Conservation (phyloP, 1,284 basidiomycete species). For the Ustilago cynodontis region DNA sequence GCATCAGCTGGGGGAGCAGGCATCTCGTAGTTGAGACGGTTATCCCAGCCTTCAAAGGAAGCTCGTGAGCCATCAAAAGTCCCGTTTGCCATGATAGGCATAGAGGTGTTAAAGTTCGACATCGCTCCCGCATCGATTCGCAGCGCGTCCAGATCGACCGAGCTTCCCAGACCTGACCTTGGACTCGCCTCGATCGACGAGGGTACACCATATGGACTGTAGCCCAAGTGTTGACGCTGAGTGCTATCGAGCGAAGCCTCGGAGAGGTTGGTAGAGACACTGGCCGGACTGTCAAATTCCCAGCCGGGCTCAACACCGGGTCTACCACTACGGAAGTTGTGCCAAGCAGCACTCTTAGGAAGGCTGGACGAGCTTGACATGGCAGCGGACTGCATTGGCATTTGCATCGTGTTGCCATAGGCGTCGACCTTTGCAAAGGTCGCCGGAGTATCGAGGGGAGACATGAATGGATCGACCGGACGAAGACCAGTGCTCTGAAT, state of each 20-base stretch:
- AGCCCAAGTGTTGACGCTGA: constrained; percentile 22
- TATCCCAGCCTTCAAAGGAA: constrained; percentile 21
- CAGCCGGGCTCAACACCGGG: constrained; percentile 17
- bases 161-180: constrained; percentile 29
- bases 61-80: constrained; percentile 8
- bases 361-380: constrained; percentile 20
- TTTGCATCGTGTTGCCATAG: constrained; percentile 24
- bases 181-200: constrained; percentile 44
- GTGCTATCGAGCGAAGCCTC: constrained; percentile 43
- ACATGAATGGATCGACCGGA: constrained; percentile 6
- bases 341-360: constrained; percentile 27
- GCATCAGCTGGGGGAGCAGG: constrained; percentile 4
- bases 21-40: constrained; percentile 16
- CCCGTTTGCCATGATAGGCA: constrained; percentile 12
- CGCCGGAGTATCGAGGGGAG: constrained; percentile 9
- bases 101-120: constrained; percentile 1
- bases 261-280: constrained; percentile 41
- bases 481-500: constrained; percentile 6
- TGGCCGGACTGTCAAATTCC: constrained; percentile 49
- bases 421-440: constrained; percentile 3
- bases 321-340: constrained; percentile 28
- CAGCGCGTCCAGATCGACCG: constrained; percentile 38
- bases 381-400: constrained; percentile 26
- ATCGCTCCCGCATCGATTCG: constrained; percentile 35
- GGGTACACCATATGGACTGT: constrained; percentile 35